phyloP scores from a whole-genome alignment of 805 yeast species.

The Yarrowia sp. region DNA sequence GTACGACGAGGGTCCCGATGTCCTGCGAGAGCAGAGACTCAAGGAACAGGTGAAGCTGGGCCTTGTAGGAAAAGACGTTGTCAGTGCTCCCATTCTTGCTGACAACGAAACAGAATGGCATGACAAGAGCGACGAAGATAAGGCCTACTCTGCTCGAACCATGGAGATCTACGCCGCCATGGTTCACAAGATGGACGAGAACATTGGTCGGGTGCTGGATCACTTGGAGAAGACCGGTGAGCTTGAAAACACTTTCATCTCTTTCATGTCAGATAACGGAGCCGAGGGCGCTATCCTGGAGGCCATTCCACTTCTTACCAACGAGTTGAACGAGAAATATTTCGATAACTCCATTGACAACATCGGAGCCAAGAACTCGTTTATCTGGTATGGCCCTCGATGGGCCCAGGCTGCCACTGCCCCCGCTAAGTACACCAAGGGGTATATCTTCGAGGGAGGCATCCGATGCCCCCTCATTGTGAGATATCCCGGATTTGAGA shows the following conservation, averaged over 20 bases:
- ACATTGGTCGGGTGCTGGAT: constrained; percentile 49
- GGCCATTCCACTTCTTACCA: constrained; percentile 47
- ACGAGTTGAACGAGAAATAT: constrained; percentile 36
- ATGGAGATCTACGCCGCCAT: constrained; percentile 61
- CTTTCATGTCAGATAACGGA: constrained; percentile 62
- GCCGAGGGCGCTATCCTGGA: constrained; percentile 61
- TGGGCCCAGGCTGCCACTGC: constrained; percentile 67
- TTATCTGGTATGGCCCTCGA: constrained; percentile 52
- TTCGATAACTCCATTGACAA: constrained; percentile 47
- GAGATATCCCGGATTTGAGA: constrained; percentile 42
- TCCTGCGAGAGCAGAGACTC: constrained; percentile 43
- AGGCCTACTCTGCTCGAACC: constrained; percentile 41
- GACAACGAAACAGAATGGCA: constrained; percentile 41
- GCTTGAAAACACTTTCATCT: constrained; percentile 51
- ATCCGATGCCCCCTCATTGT: constrained; percentile 54
- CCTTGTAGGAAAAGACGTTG: constrained; percentile 44
- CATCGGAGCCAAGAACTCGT: constrained; percentile 48
- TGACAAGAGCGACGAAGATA: constrained; percentile 42
- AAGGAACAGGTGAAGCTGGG: constrained; percentile 45
- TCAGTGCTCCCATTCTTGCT: constrained; percentile 35
- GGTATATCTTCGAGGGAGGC: constrained; percentile 60
- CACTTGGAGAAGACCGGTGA: constrained; percentile 45
- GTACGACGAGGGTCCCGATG: constrained; percentile 50
- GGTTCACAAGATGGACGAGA: constrained; percentile 52
- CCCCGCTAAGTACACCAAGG: constrained; percentile 52